Conservation (phyloP, 2,329 filamentous ascomycete species). For the Rhynchosporium agropyri region DNA sequence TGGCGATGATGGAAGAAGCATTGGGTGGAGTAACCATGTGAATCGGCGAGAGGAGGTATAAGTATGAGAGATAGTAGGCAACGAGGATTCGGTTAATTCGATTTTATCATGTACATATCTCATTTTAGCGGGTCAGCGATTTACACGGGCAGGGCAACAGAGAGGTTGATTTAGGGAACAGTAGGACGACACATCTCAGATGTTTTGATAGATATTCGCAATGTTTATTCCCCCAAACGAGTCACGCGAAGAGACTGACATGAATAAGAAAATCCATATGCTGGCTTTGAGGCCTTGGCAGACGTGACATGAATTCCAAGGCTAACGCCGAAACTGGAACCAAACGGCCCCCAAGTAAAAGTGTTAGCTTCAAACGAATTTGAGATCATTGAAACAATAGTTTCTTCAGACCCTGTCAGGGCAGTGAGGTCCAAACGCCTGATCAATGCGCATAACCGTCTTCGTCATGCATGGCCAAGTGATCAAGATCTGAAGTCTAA, state of each 20-base stretch:
- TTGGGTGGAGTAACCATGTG: neutral
- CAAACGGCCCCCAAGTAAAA: neutral
- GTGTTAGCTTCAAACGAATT: neutral
- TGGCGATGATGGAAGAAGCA: constrained; percentile 15
- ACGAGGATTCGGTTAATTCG: too few relatives aligned
- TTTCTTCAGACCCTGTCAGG: neutral
- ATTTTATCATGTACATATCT: constrained; percentile 4
- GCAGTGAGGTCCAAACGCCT: neutral
- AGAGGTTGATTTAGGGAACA: constrained; percentile 1
- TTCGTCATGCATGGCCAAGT: too few relatives aligned
- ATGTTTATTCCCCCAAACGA: neutral
- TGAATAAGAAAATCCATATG: neutral
- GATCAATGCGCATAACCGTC: neutral
- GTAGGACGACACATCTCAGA: neutral
- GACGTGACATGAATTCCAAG: neutral
- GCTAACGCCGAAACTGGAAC: neutral
- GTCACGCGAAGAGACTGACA: neutral
- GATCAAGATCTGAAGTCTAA: too few relatives aligned
- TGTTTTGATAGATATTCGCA: too few relatives aligned
- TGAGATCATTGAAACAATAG: constrained; percentile 8
- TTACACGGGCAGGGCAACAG: neutral
- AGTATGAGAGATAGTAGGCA: neutral
- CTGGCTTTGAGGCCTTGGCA: neutral
- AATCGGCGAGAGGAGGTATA: neutral
- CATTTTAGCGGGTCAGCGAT: constrained; percentile 3